These are phyloP conservation scores for Phlyctochytrium arcticum DNA, from an alignment of 192 early-diverging fungal genomes.

Conservation along the genomic window DNA sequence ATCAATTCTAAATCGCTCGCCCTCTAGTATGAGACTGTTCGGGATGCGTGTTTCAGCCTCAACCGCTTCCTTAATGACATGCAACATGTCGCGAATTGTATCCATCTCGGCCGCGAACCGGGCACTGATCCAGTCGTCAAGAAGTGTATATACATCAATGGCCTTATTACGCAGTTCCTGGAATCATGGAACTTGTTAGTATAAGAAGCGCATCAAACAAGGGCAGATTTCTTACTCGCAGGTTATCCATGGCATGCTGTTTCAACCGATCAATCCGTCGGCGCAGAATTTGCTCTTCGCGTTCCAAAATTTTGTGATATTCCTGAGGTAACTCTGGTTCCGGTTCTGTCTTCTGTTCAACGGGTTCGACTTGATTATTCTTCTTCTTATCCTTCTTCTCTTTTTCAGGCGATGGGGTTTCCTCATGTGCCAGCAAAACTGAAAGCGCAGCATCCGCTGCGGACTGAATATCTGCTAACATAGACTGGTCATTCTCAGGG, in stretches of 20 bases:
- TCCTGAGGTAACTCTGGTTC: slow-evolving; percentile 45
- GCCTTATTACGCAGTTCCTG: slow-evolving; percentile 49
- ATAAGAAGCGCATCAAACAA: background rate
- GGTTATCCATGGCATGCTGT: slow-evolving; percentile 32
- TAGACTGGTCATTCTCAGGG: slow-evolving; percentile 24
- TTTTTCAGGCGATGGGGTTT: slow-evolving; percentile 25
- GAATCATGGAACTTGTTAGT: slow-evolving; percentile 23
- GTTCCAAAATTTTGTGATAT: slow-evolving; percentile 41
- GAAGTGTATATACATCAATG: slow-evolving; percentile 46
- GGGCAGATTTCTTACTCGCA: slow-evolving; percentile 26
- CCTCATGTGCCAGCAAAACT: slow-evolving; percentile 30
- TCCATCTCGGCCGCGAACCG: slow-evolving; percentile 57
- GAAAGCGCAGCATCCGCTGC: slow-evolving; percentile 33
- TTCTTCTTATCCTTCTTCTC: slow-evolving; percentile 50
- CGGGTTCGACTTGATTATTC: background rate
- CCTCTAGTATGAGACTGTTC: slow-evolving; percentile 47
- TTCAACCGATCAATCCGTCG: slow-evolving; percentile 42
- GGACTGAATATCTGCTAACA: slow-evolving; percentile 40
- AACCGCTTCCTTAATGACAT: slow-evolving; percentile 56
- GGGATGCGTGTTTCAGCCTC: slow-evolving; percentile 50
- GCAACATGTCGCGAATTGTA: slow-evolving; percentile 46
- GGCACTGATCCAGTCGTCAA: slow-evolving; percentile 53
- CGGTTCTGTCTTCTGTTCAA: slow-evolving; percentile 34
- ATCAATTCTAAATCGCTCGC: slow-evolving; percentile 54
- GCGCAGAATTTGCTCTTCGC: slow-evolving; percentile 44